These are phyloP conservation scores for Candolleomyces eurysporus DNA, from an alignment of 768 basidiomycete species.

Conservation along the genomic window DNA sequence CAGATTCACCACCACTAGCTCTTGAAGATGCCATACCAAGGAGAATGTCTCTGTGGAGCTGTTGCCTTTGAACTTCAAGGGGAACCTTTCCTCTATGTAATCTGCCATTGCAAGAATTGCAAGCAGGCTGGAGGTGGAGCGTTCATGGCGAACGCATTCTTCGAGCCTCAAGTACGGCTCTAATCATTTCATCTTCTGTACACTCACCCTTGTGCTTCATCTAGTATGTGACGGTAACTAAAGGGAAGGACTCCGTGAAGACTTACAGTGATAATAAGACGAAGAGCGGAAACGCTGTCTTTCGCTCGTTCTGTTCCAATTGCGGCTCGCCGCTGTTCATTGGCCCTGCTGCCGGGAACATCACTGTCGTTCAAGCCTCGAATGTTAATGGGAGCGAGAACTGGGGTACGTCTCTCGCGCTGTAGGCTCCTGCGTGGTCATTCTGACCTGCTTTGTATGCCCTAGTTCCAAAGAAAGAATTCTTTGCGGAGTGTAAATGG, in stretches of 20 bases:
- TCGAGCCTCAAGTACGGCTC: constrained; percentile 23
- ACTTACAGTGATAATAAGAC: constrained; percentile 24
- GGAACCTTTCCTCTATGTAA: constrained; percentile 27
- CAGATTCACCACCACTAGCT: background rate
- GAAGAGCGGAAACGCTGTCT: constrained; percentile 23
- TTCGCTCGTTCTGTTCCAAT: constrained; percentile 27
- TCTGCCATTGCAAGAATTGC: constrained; percentile 35
- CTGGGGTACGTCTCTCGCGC: constrained; percentile 19
- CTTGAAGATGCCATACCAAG: constrained; percentile 17
- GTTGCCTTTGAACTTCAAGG: constrained; percentile 24
- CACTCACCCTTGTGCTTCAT: background rate
- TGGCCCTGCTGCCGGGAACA: constrained; percentile 16
- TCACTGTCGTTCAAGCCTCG: constrained; percentile 21
- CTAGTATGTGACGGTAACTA: constrained; percentile 21
- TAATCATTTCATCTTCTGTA: background rate
- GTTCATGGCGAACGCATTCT: constrained; percentile 31
- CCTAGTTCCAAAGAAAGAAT: constrained; percentile 21
- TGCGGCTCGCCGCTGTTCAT: constrained; percentile 29
- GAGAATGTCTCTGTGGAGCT: constrained; percentile 27
- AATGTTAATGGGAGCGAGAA: constrained; percentile 19
- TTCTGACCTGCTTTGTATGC: background rate
- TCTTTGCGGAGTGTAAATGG: constrained; percentile 9
- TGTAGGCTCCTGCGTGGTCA: background rate
- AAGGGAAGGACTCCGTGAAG: constrained; percentile 22
- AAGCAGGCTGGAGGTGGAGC: constrained; percentile 28